Base-by-base conservation (phyloP, 306 rosid genomes). In the Trichosanthes truncata region DNA sequence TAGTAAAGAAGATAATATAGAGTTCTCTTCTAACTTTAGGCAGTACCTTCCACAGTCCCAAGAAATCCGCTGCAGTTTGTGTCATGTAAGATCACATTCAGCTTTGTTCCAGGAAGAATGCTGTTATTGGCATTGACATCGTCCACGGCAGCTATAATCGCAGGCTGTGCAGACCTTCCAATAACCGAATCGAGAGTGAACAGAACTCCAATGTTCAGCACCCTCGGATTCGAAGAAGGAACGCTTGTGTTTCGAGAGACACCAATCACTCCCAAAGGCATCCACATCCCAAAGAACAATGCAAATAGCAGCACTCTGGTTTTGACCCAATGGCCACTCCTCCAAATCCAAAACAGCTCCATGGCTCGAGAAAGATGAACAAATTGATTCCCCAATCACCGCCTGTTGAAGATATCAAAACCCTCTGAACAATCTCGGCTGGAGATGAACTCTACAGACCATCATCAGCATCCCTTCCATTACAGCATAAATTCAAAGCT, bases 141-240 rank as follows among this genome's bases (percentile, higher is more conserved):
- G 20, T 80, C 82, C 33, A 80, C 17, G 0, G 82, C 78, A 29
- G 82, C 82, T 36, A 67, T 68, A 53, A 80, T 80, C 5, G 77
- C 82, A 10, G 67, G 78, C 67, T 41, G 41, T 31, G 81, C 81
- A 15, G 81, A 78, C 81, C 78, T 53, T 68, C 82, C 82, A 53
- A 80, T 80, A 40, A 68, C 57, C 14, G 82, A 79, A 65, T 77
- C 55, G 88, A 89, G 85, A 66, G 90, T 89, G 81, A 90, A 88
- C 56, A 93, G 71, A 77, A 82, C 92, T 48, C 98, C 98, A 55
- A 93, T 61, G 46, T 86, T 93, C 90, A 93, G 80, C 74, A 78
- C 82, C 40, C 75, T 85, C 0, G 84, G 89, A 41, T 84, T 86
- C 20, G 85, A 43, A 87, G 90, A 61, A 20, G 84, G 52, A 80